Conservation (phyloP, 768 basidiomycete species). For the Collybia nuda region DNA sequence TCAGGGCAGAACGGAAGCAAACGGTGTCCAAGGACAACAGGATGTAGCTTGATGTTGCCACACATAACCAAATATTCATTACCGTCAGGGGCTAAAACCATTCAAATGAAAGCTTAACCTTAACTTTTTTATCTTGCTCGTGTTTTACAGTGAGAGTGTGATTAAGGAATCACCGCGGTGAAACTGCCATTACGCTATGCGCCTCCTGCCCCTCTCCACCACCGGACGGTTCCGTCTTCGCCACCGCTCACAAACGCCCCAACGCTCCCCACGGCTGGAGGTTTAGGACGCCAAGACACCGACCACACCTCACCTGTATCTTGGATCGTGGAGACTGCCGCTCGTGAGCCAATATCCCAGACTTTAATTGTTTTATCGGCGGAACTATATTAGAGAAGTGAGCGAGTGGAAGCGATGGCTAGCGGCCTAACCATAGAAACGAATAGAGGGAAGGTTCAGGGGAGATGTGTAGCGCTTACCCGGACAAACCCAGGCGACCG, state of each 20-base stretch:
- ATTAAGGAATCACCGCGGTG: no score
- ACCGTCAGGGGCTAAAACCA: not conserved
- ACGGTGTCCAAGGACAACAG: conserved; percentile 24
- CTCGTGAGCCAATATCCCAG: conserved; percentile 79
- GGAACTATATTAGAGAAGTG: conserved; percentile 45
- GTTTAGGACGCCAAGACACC: conserved; percentile 75
- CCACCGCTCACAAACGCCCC: conserved; percentile 76
- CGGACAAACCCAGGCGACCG: conserved; percentile 74
- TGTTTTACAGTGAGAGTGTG: not conserved
- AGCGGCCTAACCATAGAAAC: no score
- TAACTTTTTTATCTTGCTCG: not conserved
- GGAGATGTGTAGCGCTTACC: conserved; percentile 44
- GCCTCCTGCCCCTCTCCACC: conserved; percentile 58
- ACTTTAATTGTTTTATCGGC: conserved; percentile 86
- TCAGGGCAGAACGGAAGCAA: conserved; percentile 29
- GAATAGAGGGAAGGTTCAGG: no score
- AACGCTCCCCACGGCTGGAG: conserved; percentile 50
- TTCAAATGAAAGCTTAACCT: not conserved
- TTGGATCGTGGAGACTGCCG: conserved; percentile 74
- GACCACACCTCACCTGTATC: conserved; percentile 84
- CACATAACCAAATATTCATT: conserved; percentile 12
- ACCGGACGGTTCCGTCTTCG: conserved; percentile 70
- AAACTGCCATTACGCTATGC: not conserved
- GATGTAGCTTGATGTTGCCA: conserved; percentile 7
- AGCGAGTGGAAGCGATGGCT: no score